Conservation (phyloP, 768 basidiomycete species). For the Lentinula boryana region DNA sequence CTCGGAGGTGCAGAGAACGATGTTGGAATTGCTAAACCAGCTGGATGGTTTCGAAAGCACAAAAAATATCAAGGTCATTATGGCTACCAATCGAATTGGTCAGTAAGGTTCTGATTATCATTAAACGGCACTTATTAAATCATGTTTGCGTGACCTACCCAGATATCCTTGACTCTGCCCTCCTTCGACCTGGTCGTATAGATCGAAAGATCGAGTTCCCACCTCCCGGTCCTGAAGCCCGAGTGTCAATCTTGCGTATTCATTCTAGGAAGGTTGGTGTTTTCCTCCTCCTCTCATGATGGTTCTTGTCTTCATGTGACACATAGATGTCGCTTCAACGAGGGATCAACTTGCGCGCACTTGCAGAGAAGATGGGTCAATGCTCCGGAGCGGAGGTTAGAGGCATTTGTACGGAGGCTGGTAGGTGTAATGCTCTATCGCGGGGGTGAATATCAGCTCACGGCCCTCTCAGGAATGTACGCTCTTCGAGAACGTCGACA, state of each 20-base stretch:
- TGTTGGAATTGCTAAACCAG: constrained; percentile 62
- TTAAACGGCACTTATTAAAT: background rate
- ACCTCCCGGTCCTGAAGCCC: constrained; percentile 53
- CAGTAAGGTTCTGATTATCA: constrained; percentile 1
- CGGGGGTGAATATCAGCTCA: background rate
- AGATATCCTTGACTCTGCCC: constrained; percentile 74
- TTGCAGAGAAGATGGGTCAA: constrained; percentile 98
- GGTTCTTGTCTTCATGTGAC: background rate
- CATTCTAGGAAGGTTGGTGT: constrained; percentile 82
- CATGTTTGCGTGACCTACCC: background rate
- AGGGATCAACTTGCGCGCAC: constrained; percentile 91
- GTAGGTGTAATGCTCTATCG: constrained; percentile 31
- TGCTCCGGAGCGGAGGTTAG: constrained; percentile 82
- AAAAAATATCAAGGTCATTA: constrained; percentile 72
- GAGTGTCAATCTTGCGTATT: constrained; percentile 58
- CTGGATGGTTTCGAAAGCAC: constrained; percentile 62
- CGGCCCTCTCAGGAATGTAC: constrained; percentile 68
- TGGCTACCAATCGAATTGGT: constrained; percentile 82
- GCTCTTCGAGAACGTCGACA: constrained; percentile 92
- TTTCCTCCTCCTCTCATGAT: background rate
- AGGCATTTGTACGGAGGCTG: constrained; percentile 97
- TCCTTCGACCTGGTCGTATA: constrained; percentile 73
- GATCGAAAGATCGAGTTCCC: constrained; percentile 98
- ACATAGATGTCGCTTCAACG: constrained; percentile 73
- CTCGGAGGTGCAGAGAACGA: constrained; percentile 61